Evolutionary conservation across 345 rosid genomes (phyloP).

Genomic region (Laguncularia racemosa): DNA sequence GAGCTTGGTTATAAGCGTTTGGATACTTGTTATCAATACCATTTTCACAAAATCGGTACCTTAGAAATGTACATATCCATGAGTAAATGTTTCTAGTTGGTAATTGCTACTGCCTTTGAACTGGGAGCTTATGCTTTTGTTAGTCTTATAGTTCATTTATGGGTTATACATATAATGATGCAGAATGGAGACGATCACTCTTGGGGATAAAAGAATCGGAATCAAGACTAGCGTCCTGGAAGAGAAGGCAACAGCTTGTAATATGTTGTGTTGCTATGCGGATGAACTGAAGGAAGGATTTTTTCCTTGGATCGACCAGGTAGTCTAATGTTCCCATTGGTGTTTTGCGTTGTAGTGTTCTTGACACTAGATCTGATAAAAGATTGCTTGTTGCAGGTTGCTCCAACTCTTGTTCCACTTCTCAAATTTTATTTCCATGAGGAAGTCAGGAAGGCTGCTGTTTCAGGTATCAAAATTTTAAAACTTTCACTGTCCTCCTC

Average conservation of each 20-base stretch:
- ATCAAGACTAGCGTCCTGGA: slow-evolving; percentile 97
- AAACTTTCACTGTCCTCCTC: slow-evolving; percentile 1
- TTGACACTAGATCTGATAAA: slow-evolving; percentile 8
- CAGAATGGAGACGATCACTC: slow-evolving; percentile 99
- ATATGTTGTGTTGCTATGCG: slow-evolving; percentile 98
- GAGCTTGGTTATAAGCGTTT: not conserved
- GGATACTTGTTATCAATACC: not conserved
- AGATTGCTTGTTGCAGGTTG: slow-evolving; percentile 47
- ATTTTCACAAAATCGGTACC: not conserved
- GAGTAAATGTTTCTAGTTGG: no score
- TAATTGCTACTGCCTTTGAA: not conserved
- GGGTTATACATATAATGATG: not conserved
- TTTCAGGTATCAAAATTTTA: slow-evolving; percentile 62
- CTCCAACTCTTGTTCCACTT: slow-evolving; percentile 90
- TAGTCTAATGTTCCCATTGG: slow-evolving; percentile 13
- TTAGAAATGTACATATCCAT: not conserved
- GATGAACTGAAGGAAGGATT: slow-evolving; percentile 99
- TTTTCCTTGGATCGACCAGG: slow-evolving; percentile 99
- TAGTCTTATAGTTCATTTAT: not conserved
- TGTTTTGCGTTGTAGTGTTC: not conserved
- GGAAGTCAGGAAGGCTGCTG: slow-evolving; percentile 99
- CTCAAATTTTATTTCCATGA: slow-evolving; percentile 98
- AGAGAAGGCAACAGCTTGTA: slow-evolving; percentile 98
- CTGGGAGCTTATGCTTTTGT: not conserved
- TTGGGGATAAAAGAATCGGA: slow-evolving; percentile 98